A percentile compares a stretch with the other conserved stretches of the same genome.
phyloP scores from a whole-genome alignment of 768 basidiomycete genomes.

The Daedaleopsis sinensis region DNA sequence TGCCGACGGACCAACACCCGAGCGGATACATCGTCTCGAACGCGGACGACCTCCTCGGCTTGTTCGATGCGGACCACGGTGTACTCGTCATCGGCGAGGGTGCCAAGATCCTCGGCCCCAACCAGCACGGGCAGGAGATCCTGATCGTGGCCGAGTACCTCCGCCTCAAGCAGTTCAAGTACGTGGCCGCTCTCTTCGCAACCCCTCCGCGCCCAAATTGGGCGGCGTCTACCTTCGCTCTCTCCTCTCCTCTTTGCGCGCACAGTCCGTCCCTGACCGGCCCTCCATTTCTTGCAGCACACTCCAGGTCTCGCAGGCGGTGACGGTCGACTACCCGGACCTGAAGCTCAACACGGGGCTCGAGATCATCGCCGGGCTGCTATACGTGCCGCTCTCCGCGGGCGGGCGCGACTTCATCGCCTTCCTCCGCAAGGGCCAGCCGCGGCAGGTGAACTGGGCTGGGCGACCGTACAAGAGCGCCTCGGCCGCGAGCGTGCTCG shows the following conservation, averaged over 20 bases:
- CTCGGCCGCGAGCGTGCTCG: slow-evolving; percentile 44
- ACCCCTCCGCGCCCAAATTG: not conserved
- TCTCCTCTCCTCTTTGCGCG: too few relatives aligned
- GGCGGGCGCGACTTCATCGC: slow-evolving; percentile 81
- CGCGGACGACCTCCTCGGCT: slow-evolving; percentile 72
- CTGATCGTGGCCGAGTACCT: slow-evolving; percentile 81
- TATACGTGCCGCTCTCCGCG: slow-evolving; percentile 74
- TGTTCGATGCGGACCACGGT: slow-evolving; percentile 82
- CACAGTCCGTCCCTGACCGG: too few relatives aligned
- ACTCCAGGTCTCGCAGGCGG: slow-evolving; percentile 71
- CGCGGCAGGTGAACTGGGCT: slow-evolving; percentile 75
- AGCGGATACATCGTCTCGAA: slow-evolving; percentile 81
- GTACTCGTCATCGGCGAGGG: slow-evolving; percentile 72
- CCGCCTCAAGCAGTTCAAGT: slow-evolving; percentile 72
- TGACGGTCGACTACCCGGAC: slow-evolving; percentile 73
- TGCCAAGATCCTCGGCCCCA: slow-evolving; percentile 69
- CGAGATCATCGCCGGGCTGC: slow-evolving; percentile 70
- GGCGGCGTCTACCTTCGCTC: not conserved
- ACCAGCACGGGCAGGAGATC: slow-evolving; percentile 75
- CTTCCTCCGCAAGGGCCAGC: slow-evolving; percentile 77
- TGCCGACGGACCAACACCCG: slow-evolving; percentile 67
- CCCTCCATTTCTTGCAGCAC: slow-evolving; percentile 41
- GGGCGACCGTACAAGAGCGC: slow-evolving; percentile 65
- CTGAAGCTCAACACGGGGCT: slow-evolving; percentile 60
- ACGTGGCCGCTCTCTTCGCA: slow-evolving; percentile 27